Percentiles rank a stretch among this genome's conserved stretches.
These are phyloP conservation scores for Brassica juncea DNA, from an alignment of 345 rosid species.

Conservation along the genomic window DNA sequence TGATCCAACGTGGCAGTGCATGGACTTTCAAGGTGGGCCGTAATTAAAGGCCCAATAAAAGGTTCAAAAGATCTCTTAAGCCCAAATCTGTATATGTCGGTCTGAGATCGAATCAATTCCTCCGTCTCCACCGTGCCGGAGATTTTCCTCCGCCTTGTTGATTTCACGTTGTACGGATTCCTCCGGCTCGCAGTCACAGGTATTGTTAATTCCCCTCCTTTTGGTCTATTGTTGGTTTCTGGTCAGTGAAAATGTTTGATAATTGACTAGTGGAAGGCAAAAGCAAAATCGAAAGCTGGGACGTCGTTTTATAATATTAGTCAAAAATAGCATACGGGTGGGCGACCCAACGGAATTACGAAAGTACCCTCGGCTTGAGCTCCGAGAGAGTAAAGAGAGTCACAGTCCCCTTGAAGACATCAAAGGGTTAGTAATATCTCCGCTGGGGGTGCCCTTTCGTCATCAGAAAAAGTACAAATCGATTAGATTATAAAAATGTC, in stretches of 20 bases:
- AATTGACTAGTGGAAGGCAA: slow-evolving; percentile 1
- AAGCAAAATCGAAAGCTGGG: not conserved
- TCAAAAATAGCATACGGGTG: not conserved
- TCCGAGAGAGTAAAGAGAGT: not conserved
- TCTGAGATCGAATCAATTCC: not conserved
- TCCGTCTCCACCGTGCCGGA: not conserved
- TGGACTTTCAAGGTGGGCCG: not conserved
- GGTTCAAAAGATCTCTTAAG: not conserved
- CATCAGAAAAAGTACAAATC: slow-evolving; percentile 9
- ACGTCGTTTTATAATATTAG: not conserved
- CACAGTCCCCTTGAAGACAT: slow-evolving; percentile 19
- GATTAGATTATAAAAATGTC: not conserved
- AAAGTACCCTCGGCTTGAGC: not conserved
- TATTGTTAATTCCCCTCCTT: not conserved
- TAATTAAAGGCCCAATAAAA: not conserved
- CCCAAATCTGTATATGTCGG: not conserved
- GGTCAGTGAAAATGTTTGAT: not conserved
- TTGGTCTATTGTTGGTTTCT: not conserved
- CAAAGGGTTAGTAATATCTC: slow-evolving; percentile 33
- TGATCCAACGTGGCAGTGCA: not conserved
- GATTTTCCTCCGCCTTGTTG: not conserved
- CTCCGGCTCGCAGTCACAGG: not conserved
- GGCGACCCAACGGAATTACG: not conserved
- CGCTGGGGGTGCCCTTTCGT: slow-evolving; percentile 23
- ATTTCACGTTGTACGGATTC: not conserved